Conservation (phyloP, 306 rosid species). For the Dryas alaskensis region DNA sequence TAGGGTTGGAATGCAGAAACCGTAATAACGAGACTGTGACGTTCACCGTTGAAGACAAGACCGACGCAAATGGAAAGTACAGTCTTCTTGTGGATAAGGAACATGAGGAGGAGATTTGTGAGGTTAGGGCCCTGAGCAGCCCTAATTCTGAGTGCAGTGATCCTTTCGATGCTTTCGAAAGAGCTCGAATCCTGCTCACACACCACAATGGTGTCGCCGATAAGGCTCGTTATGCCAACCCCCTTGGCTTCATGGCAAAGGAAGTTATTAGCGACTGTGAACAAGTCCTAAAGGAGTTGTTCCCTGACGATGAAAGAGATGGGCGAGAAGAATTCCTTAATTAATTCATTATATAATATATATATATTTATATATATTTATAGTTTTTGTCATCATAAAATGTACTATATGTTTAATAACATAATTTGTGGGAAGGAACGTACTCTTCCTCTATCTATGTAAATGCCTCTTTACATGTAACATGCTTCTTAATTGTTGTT, state of each 20-base stretch:
- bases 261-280: conserved; percentile 16
- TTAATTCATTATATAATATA: neutral
- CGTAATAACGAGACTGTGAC: neutral
- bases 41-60: neutral
- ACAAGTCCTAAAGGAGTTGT: conserved; percentile 32
- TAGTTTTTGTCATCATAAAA: no score
- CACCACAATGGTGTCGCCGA: conserved; percentile 35
- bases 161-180: conserved; percentile 1
- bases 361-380: no score
- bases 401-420: no score
- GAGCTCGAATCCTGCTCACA: conserved; percentile 38
- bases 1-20: conserved; percentile 27
- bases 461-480: no score
- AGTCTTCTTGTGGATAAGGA: conserved; percentile 22
- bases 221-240: conserved; percentile 33
- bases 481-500: no score
- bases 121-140: conserved; percentile 11
- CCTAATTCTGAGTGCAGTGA: neutral
- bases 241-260: conserved; percentile 57
- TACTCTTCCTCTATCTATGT: no score
- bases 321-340: neutral
- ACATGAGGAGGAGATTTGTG: conserved; percentile 43
- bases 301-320: conserved; percentile 15
- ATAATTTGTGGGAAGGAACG: no score
- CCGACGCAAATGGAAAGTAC: conserved; percentile 33